Base-by-base conservation (phyloP, 805 yeast species). In the Teunomyces stri region DNA sequence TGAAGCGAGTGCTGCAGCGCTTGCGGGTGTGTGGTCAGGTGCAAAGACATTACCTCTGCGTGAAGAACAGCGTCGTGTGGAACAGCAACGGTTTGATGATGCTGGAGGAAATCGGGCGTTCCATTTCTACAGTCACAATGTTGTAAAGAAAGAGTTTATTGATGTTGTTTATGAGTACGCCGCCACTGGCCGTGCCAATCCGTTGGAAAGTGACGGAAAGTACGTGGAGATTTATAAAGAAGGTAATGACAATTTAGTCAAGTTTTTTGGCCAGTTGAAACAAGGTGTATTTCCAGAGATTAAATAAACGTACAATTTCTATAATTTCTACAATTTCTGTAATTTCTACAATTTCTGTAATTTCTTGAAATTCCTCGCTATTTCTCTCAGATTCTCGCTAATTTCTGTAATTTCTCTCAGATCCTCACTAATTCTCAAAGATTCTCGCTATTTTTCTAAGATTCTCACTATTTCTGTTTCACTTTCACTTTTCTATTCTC, bases 1-100 rank as follows among this genome's bases (percentile, higher is more conserved):
- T 52, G 85, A 80, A 54, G 65, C 75, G 1, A 62, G 69, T 41
- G 79, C 81, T 1, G 76, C 80, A n/a, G 81, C 82, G 0, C 64
- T 80, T 43, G 79, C 81, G 12, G 84, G 84, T n/a, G 75, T 78
- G 3, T 80, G 82, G 80, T 66, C 80, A 2, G 70, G 70, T 12
- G 63, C 64, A 25, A 62, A 58, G 21, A 11, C 51, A 9, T 56
- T 78, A 21, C 83, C 84, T 1, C 37, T 69, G 0, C 50, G 56
- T 12, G 67, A 67, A 22, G 75, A 70, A 20, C 80, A 76, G 55
- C 47, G 45, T 15, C 47, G 55, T 6, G 72, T 76, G 72, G 40
- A 37, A 7, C 40, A 52, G 11, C 68, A 59, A 6, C 53, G 58
- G 35, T 52, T 51, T 20, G 51, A 60, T 30, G 37, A 57, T 6